A percentile compares a stretch with the other conserved stretches of the same genome.
Evolutionary conservation across 176 grass and related monocot genomes (phyloP).

Genomic region (Tuctoria greenei): DNA sequence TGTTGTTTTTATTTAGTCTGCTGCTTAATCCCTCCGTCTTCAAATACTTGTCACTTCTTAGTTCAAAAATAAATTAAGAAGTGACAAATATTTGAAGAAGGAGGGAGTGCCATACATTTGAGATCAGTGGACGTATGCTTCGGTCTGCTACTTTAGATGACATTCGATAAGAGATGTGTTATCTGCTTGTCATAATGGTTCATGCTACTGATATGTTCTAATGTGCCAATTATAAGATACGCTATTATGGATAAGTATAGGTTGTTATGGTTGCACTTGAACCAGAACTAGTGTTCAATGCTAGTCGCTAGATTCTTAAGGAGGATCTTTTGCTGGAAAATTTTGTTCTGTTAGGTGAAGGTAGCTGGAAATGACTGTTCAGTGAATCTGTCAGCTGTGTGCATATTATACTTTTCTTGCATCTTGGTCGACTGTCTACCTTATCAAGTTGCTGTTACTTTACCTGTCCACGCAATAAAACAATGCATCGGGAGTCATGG

Average conservation of each 20-base stretch:
- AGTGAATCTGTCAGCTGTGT: conserved; percentile 7
- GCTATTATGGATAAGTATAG: not conserved
- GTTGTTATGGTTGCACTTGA: not conserved
- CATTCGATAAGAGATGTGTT: not conserved
- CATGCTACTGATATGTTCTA: conserved; percentile 5
- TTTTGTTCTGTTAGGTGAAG: conserved; percentile 4
- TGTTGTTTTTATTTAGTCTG: conserved; percentile 9
- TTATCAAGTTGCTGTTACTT: conserved; percentile 24
- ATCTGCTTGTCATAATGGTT: not conserved
- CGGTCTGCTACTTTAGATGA: not conserved
- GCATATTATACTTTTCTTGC: not conserved
- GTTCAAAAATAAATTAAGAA: too few relatives aligned
- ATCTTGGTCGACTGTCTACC: conserved; percentile 25
- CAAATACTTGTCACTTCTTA: too few relatives aligned
- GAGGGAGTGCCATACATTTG: too few relatives aligned
- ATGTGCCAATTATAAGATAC: not conserved
- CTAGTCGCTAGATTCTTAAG: conserved; percentile 6
- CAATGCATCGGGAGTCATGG: conserved; percentile 30
- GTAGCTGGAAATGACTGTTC: conserved; percentile 10
- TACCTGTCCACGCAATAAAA: conserved; percentile 34
- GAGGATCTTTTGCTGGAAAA: not conserved
- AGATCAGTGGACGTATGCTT: not conserved
- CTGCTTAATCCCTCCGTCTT: not conserved
- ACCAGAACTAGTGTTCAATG: not conserved
- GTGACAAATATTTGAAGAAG: too few relatives aligned